A percentile compares a stretch with the other conserved stretches of the same genome.
Evolutionary conservation across 2,329 filamentous ascomycete genomes (phyloP).

Genomic region (Colletotrichum camelliae): DNA sequence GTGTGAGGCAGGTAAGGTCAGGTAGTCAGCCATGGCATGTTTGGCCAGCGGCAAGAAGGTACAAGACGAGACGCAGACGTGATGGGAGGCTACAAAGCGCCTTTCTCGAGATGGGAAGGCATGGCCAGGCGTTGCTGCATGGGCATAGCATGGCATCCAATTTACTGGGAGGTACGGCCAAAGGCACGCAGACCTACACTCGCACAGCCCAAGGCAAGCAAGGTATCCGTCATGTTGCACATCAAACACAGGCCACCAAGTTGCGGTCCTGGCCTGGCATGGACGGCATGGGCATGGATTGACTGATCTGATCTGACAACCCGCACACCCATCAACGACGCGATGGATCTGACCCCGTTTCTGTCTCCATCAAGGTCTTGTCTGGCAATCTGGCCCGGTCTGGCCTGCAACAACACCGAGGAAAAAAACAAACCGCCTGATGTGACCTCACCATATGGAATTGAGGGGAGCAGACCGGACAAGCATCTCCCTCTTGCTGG

Average conservation of each 20-base stretch:
- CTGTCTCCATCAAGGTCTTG: slow-evolving; percentile 4
- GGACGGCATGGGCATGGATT: not conserved
- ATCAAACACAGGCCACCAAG: not conserved
- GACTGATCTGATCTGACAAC: slow-evolving; percentile 19
- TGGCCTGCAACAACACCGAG: not conserved
- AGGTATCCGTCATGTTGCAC: not conserved
- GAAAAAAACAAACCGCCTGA: not conserved
- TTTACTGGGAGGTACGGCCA: not conserved
- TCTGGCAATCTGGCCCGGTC: not conserved
- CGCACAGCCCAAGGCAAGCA: not conserved
- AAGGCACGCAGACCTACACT: not conserved
- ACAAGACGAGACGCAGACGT: not conserved
- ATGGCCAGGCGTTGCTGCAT: not conserved
- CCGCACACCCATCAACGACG: slow-evolving; percentile 11
- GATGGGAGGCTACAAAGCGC: not conserved
- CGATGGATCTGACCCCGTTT: slow-evolving; percentile 1
- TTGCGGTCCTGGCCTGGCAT: not conserved
- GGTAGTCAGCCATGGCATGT: slow-evolving; percentile 1
- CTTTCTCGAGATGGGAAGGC: not conserved
- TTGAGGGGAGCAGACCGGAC: not conserved
- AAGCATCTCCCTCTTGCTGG: not conserved
- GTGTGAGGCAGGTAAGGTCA: not conserved
- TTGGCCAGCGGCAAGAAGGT: not conserved
- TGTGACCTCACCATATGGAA: slow-evolving; percentile 11
- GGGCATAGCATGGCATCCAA: not conserved